Evolutionary conservation across 306 rosid species (phyloP).

Genomic region (Glycine soja): DNA sequence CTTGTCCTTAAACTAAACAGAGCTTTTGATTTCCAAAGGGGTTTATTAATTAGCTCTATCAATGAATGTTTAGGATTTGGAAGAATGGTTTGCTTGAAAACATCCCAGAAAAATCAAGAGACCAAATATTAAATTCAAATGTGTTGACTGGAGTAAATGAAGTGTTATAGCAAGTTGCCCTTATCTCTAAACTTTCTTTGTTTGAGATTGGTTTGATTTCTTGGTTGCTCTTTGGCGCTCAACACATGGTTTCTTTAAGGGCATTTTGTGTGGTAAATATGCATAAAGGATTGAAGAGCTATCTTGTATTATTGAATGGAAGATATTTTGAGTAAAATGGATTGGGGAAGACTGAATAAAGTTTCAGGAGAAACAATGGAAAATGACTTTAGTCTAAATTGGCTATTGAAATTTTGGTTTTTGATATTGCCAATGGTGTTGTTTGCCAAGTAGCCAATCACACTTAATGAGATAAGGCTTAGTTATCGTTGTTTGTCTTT

Average conservation of each 20-base stretch:
- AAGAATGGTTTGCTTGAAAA: background rate
- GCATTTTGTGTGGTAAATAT: background rate
- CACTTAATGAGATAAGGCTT: background rate
- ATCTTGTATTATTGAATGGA: background rate
- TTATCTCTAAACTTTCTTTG: background rate
- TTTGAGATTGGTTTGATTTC: background rate
- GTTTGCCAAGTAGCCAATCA: constrained; percentile 7
- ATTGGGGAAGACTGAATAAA: background rate
- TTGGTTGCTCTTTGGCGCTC: constrained; percentile 16
- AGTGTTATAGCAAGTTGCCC: background rate
- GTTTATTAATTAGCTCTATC: no score
- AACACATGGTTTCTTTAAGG: background rate
- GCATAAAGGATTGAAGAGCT: background rate
- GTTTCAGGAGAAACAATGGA: background rate
- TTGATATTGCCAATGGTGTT: constrained; percentile 3
- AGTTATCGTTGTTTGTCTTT: background rate
- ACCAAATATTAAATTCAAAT: background rate
- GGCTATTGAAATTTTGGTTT: constrained; percentile 13
- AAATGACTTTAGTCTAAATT: background rate
- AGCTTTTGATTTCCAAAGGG: no score
- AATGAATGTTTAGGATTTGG: background rate
- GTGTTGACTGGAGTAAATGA: background rate
- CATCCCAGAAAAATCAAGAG: background rate
- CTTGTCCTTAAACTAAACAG: no score
- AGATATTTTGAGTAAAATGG: background rate